Base-by-base conservation (phyloP, 2,329 filamentous ascomycete species). In the Hypoxylon sp. region DNA sequence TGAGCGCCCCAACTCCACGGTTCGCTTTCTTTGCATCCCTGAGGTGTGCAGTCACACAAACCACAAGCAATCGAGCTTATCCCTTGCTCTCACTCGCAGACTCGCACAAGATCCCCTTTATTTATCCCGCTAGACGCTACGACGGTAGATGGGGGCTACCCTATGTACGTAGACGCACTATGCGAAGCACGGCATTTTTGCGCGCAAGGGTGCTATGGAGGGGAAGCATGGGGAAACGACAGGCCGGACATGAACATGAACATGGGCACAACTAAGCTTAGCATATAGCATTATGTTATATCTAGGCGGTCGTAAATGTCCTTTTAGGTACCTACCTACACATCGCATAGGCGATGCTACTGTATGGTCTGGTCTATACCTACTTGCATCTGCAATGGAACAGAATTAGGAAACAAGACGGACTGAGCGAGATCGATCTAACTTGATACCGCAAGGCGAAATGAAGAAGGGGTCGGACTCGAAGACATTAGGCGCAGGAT, bases 81-180 rank as follows among this genome's bases (percentile, higher is more conserved):
- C 67, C 69, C 69, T 71, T 71, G 69, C 52, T 69, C 66, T n/a
- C 51, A 61, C 68, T 68, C 68, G 62, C 68, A 70, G 65, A 57
- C 69, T 71, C 64, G 64, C 47, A 71, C 69, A 71, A 71, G 67
- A 69, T 69, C 63, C 67, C 63, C 59, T 71, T 59, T 62, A 69
- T 67, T 67, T 55, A 44, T 69, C 58, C 69, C 63, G 60, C 66
- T 67, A 68, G 42, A 61, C 62, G 57, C 35, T 68, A 44, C 59
- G 59, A 71, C 68, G 65, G 66, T 66, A 71, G 65, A 66, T 67
- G 58, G 58, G 50, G 50, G 60, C 65, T 63, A 63, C 54, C 37
- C n/a, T 51, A 64, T 44, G 37, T 65, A 60, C 42, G 53, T 60
- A 53, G 59, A 64, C 55, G 61, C 63, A 54, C 63, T 57, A 65